phyloP scores from a whole-genome alignment of 192 early-diverging fungal genomes.

The Coemansia sp. region DNA sequence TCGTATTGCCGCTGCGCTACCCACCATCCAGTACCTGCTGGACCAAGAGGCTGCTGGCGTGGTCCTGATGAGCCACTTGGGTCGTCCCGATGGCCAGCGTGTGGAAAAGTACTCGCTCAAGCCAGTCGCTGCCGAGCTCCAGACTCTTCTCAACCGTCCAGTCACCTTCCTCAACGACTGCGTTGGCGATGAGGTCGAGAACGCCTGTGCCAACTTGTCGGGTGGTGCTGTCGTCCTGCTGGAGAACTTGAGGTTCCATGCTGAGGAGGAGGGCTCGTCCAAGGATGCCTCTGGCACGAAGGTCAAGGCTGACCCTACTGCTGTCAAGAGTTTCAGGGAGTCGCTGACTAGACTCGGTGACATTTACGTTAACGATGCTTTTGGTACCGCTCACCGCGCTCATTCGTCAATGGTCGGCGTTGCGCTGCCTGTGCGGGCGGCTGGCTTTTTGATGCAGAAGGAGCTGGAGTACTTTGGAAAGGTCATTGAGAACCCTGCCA shows the following conservation, averaged over 20 bases:
- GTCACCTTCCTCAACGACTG: constrained; percentile 95
- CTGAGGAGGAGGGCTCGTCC: constrained; percentile 95
- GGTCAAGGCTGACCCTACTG: constrained; percentile 84
- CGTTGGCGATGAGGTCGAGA: constrained; percentile 88
- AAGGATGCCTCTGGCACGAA: constrained; percentile 92
- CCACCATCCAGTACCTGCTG: constrained; percentile 91
- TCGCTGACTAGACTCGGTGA: constrained; percentile 94
- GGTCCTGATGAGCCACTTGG: constrained; percentile 96
- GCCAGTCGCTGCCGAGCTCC: constrained; percentile 87
- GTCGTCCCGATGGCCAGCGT: constrained; percentile 92
- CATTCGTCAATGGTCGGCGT: constrained; percentile 99
- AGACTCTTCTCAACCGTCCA: constrained; percentile 73
- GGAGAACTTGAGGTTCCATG: constrained; percentile 98
- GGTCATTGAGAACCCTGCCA: constrained; percentile 90
- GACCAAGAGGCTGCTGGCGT: constrained; percentile 86
- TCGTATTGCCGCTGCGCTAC: constrained; percentile 93
- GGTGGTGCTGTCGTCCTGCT: constrained; percentile 86
- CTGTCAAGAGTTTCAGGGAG: constrained; percentile 85
- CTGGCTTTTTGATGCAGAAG: constrained; percentile 98
- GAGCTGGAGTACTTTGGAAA: constrained; percentile 99
- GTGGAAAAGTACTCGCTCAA: constrained; percentile 89
- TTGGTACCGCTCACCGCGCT: constrained; percentile 98
- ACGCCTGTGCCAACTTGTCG: constrained; percentile 68
- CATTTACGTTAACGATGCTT: constrained; percentile 98
- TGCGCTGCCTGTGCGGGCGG: constrained; percentile 84